Conservation (phyloP, 2,329 filamentous ascomycete species). For the Ascochyta clinopodiicola region DNA sequence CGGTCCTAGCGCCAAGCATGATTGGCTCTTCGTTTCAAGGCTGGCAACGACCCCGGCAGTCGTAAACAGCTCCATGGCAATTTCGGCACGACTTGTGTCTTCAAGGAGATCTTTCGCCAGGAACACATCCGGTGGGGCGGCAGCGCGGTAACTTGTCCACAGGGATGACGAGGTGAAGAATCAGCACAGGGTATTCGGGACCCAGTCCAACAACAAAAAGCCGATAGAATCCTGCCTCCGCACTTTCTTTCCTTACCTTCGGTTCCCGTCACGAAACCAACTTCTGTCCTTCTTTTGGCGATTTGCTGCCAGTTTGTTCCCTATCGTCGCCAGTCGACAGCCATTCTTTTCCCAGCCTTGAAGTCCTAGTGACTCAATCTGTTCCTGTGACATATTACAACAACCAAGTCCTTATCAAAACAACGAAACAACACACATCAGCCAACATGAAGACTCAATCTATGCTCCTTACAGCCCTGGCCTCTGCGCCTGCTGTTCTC, state of each 20-base stretch:
- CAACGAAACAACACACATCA: conserved; percentile 1
- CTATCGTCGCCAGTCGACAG: conserved; percentile 48
- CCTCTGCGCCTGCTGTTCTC: conserved; percentile 39
- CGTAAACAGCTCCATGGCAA: conserved; percentile 21
- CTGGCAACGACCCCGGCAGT: conserved; percentile 30
- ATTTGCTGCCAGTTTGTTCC: conserved; percentile 40
- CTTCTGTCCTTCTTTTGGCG: conserved; percentile 43
- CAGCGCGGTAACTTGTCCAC: conserved; percentile 17
- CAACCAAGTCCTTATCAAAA: conserved; percentile 10
- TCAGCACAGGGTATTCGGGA: conserved; percentile 19
- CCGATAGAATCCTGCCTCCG: conserved; percentile 17
- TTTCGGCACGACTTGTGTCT: conserved; percentile 25
- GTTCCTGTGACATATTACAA: conserved; percentile 35
- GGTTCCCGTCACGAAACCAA: conserved; percentile 30
- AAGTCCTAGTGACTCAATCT: conserved; percentile 44
- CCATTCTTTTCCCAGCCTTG: conserved; percentile 36
- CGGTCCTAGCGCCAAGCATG: conserved; percentile 21
- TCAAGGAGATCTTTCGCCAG: conserved; percentile 33
- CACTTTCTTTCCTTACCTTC: conserved; percentile 33
- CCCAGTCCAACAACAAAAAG: conserved; percentile 34
- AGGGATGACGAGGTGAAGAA: conserved; percentile 23
- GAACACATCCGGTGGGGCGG: conserved; percentile 30
- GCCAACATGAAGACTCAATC: conserved; percentile 45
- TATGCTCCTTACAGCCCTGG: conserved; percentile 42
- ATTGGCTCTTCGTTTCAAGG: conserved; percentile 36